Evolutionary conservation across 495 filamentous ascomycete genomes (phyloP).

Genomic region (Mycothermus thermophilus): DNA sequence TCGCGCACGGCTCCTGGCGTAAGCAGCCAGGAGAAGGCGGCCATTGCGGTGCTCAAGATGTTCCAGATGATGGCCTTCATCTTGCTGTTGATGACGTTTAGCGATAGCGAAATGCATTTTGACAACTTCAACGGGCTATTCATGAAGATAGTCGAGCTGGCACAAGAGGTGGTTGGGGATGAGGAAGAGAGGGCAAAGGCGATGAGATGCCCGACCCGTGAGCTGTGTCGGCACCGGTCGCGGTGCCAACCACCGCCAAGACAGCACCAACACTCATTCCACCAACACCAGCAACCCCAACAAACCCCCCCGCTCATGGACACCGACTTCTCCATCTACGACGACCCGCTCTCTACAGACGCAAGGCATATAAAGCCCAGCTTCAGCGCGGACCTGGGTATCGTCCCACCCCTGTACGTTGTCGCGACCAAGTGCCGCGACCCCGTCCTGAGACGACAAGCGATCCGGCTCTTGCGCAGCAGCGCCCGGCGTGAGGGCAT

Average conservation of each 20-base stretch:
- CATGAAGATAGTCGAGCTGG: slow-evolving; percentile 30
- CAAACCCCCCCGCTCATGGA: no score
- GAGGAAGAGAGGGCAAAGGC: slow-evolving; percentile 33
- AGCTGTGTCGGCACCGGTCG: slow-evolving; percentile 28
- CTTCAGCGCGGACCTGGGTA: slow-evolving; percentile 40
- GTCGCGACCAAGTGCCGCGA: slow-evolving; percentile 48
- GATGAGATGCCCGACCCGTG: slow-evolving; percentile 29
- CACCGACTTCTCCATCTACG: no score
- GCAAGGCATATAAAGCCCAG: slow-evolving; percentile 37
- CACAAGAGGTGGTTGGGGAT: slow-evolving; percentile 34
- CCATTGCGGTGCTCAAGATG: slow-evolving; percentile 41
- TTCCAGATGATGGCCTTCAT: slow-evolving; percentile 38
- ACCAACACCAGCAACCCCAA: no score
- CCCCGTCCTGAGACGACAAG: slow-evolving; percentile 36
- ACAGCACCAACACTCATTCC: no score
- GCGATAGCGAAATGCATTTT: slow-evolving; percentile 33
- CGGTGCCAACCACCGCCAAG: slow-evolving; percentile 17
- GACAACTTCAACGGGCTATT: slow-evolving; percentile 29
- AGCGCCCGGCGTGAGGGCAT: slow-evolving; percentile 47
- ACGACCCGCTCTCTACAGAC: not conserved
- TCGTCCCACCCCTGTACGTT: slow-evolving; percentile 42
- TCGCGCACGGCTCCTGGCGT: slow-evolving; percentile 33
- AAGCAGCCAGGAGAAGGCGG: slow-evolving; percentile 39
- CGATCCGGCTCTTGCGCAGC: slow-evolving; percentile 39
- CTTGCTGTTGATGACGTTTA: slow-evolving; percentile 41